Percentiles rank a stretch among this genome's conserved stretches.
phyloP scores from a whole-genome alignment of 2,329 filamentous ascomycete genomes.

The Exophiala xenobiotica region DNA sequence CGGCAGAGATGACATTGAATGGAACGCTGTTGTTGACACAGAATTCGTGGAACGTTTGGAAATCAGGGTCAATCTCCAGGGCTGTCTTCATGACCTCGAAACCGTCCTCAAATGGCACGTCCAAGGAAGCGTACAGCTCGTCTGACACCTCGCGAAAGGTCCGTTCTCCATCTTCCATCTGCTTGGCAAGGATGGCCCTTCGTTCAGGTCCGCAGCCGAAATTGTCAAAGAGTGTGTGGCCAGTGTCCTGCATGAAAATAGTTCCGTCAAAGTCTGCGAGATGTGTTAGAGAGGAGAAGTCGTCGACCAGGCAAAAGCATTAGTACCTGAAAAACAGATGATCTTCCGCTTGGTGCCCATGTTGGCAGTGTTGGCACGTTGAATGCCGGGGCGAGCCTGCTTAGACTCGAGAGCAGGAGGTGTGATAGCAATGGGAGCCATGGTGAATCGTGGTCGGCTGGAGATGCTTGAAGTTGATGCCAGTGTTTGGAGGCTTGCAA shows the following conservation, averaged over 20 bases:
- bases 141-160: conserved; percentile 70
- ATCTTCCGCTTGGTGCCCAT: conserved; percentile 43
- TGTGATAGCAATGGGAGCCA: conserved; percentile 30
- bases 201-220: conserved; percentile 61
- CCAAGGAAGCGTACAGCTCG: conserved; percentile 68
- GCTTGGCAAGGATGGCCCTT: conserved; percentile 58
- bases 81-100: conserved; percentile 63
- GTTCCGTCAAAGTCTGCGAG: conserved; percentile 66
- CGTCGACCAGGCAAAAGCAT: conserved; percentile 4
- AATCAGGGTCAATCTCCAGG: conserved; percentile 64
- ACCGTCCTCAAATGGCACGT: conserved; percentile 66
- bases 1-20: conserved; percentile 69
- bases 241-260: conserved; percentile 70
- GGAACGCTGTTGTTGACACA: conserved; percentile 63
- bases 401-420: conserved; percentile 27
- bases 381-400: conserved; percentile 18
- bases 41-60: conserved; percentile 64
- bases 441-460: conserved; percentile 8
- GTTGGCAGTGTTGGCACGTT: conserved; percentile 28
- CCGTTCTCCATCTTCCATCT: conserved; percentile 64
- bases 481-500: background rate
- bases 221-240: conserved; percentile 66
- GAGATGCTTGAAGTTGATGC: background rate
- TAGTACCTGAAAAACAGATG: conserved; percentile 49
- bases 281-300: conserved; percentile 15